These are phyloP conservation scores for Globisporangium lucens DNA, from an alignment of 352 stramenopile genomes.

Conservation along the genomic window DNA sequence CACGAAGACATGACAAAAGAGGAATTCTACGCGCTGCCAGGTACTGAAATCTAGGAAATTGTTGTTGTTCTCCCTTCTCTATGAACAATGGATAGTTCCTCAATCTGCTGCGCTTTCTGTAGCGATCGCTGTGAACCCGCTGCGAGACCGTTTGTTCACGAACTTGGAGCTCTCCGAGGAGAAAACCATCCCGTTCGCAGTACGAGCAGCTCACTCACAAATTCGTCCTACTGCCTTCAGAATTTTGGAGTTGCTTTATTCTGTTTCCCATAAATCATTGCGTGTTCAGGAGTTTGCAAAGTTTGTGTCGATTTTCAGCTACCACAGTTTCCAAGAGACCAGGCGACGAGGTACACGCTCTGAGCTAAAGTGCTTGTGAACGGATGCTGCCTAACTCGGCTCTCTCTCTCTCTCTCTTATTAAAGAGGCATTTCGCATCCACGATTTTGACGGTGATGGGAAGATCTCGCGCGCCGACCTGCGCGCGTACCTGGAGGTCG, in stretches of 20 bases:
- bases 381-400: background rate
- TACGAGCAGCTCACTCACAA: constrained; percentile 8
- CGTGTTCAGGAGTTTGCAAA: constrained; percentile 45
- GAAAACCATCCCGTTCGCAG: constrained; percentile 35
- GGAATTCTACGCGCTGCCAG: constrained; percentile 47
- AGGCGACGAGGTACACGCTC: constrained; percentile 42
- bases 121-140: constrained; percentile 40
- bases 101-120: background rate
- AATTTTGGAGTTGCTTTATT: background rate
- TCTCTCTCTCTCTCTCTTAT: background rate
- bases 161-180: constrained; percentile 35
- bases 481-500: constrained; percentile 36
- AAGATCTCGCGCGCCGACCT: constrained; percentile 64
- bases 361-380: background rate
- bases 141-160: constrained; percentile 44
- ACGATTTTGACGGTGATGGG: constrained; percentile 70
- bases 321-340: constrained; percentile 41
- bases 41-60: constrained; percentile 5
- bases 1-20: constrained; percentile 52
- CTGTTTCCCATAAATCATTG: background rate
- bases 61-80: background rate
- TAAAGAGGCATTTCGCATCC: constrained; percentile 59
- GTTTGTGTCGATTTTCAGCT: constrained; percentile 58
- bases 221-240: background rate
- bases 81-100: background rate